phyloP scores from a whole-genome alignment of 176 grass and related monocot genomes.

The Triticum dicoccoides region DNA sequence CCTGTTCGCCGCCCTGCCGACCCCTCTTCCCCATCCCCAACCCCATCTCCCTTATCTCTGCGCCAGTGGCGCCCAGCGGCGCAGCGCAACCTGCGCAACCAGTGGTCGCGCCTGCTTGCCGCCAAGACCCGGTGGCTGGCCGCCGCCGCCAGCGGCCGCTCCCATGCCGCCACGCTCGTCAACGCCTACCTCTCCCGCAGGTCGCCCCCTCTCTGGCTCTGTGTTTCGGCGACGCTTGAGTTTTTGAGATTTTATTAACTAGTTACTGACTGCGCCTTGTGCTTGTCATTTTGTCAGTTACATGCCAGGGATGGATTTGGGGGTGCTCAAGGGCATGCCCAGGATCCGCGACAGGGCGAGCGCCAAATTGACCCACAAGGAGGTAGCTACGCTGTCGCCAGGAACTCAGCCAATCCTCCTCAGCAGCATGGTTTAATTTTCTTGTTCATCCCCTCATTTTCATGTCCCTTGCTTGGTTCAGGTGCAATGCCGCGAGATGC shows the following conservation, averaged over 20 bases:
- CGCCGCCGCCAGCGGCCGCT: conserved; percentile 32
- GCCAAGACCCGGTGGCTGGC: conserved; percentile 51
- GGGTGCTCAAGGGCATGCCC: conserved; percentile 74
- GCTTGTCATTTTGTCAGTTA: conserved; percentile 49
- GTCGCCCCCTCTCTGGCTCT: conserved; percentile 3
- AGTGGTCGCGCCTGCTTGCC: conserved; percentile 59
- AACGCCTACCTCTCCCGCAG: conserved; percentile 56
- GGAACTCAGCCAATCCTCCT: conserved; percentile 1
- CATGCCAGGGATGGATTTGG: conserved; percentile 64
- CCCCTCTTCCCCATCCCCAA: conserved; percentile 2
- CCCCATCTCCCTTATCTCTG: conserved; percentile 35
- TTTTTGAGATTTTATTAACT: conserved; percentile 6
- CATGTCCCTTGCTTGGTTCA: conserved; percentile 34
- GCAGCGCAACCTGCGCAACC: conserved; percentile 75
- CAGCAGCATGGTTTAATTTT: background rate
- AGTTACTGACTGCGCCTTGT: background rate
- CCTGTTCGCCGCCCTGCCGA: conserved; percentile 1
- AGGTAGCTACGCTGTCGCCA: conserved; percentile 39
- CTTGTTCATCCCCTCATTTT: conserved; percentile 17
- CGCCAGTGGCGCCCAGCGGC: conserved; percentile 61
- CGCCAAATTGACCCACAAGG: conserved; percentile 54
- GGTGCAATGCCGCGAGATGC: conserved; percentile 44
- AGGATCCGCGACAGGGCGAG: conserved; percentile 62
- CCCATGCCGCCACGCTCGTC: conserved; percentile 50
- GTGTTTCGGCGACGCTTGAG: background rate